Percentiles rank a stretch among this genome's conserved stretches.
phyloP scores from a whole-genome alignment of 805 yeast species.

The Myxozyma neglecta region DNA sequence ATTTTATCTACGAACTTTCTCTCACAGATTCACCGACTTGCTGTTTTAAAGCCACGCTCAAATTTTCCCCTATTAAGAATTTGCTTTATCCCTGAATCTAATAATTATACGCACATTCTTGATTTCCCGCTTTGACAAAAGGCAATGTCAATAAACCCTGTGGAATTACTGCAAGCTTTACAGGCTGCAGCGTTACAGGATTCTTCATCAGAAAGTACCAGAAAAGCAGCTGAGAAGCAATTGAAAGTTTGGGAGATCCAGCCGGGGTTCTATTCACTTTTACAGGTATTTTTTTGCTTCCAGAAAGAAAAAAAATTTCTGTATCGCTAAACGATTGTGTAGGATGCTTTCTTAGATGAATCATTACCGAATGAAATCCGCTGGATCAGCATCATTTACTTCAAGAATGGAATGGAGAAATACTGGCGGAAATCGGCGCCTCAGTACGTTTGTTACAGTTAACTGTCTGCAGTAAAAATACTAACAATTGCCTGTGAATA shows the following conservation, averaged over 20 bases:
- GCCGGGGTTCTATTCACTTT: slow-evolving; percentile 57
- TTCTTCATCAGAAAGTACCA: slow-evolving; percentile 47
- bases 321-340: neutral
- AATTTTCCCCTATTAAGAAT: no score
- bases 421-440: slow-evolving; percentile 76
- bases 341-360: slow-evolving; percentile 59
- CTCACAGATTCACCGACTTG: no score
- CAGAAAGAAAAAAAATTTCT: neutral
- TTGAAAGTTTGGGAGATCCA: slow-evolving; percentile 66
- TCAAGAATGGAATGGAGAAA: slow-evolving; percentile 83
- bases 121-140: no score
- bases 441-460: slow-evolving; percentile 41
- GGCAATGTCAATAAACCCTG: slow-evolving; percentile 19
- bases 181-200: slow-evolving; percentile 50
- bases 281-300: slow-evolving; percentile 47
- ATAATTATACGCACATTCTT: no score
- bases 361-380: slow-evolving; percentile 64
- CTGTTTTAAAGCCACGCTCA: no score
- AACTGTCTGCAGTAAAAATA: neutral
- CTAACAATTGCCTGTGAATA: slow-evolving; percentile 3
- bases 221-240: slow-evolving; percentile 67
- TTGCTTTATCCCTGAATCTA: no score
- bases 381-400: slow-evolving; percentile 84
- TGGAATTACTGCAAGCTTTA: slow-evolving; percentile 40
- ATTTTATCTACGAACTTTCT: no score